These are phyloP conservation scores for Hymenoscyphus linearis DNA, from an alignment of 2,329 filamentous ascomycete genomes.

Conservation along the genomic window DNA sequence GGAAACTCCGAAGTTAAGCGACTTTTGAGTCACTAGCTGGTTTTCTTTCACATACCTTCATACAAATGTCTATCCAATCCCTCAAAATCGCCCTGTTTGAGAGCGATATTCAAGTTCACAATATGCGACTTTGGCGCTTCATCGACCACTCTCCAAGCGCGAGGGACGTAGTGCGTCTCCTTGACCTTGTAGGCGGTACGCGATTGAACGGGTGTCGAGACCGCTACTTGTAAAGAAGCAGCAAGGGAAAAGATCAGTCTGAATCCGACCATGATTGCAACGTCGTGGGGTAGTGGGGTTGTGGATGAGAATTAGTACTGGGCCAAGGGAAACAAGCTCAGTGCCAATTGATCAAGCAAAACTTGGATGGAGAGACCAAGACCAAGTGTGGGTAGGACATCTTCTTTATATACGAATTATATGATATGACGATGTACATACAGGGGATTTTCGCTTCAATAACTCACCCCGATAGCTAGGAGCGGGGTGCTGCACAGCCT, in stretches of 20 bases:
- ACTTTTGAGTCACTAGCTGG: neutral
- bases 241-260: neutral
- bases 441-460: neutral
- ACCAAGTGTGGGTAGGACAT: neutral
- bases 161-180: constrained; percentile 48
- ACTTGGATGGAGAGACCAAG: neutral
- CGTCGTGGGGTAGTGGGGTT: neutral
- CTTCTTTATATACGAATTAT: neutral
- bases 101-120: constrained; percentile 51
- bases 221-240: constrained; percentile 16
- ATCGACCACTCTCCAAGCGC: constrained; percentile 43
- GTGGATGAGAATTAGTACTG: neutral
- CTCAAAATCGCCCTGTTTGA: constrained; percentile 52
- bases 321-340: neutral
- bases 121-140: constrained; percentile 42
- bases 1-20: neutral
- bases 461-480: neutral
- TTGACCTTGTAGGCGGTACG: constrained; percentile 47
- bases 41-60: constrained; percentile 37
- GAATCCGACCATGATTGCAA: constrained; percentile 1
- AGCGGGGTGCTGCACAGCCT: neutral
- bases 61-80: constrained; percentile 51
- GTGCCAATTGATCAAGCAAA: constrained; percentile 1
- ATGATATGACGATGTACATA: neutral
- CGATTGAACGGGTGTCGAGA: constrained; percentile 31